phyloP scores from a whole-genome alignment of 2,329 filamentous ascomycete genomes.

The Alternaria consortialis region DNA sequence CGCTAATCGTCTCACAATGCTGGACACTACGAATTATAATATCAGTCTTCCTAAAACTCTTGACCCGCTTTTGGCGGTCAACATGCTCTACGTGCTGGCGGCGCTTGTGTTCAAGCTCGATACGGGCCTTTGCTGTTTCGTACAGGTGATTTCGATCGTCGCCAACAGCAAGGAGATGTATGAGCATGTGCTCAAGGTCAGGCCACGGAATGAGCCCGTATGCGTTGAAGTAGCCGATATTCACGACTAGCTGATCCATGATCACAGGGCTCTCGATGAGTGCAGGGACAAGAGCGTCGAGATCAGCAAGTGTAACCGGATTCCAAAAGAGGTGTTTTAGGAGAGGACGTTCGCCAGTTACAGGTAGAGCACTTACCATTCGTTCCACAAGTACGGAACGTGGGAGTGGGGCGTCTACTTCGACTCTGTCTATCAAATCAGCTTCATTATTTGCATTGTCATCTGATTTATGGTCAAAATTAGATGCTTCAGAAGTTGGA shows the following conservation, averaged over 20 bases:
- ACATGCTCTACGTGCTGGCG: neutral
- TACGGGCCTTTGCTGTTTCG: neutral
- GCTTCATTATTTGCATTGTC: neutral
- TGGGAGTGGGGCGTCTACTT: neutral
- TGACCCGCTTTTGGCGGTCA: neutral
- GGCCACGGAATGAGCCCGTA: constrained; percentile 1
- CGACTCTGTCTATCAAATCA: neutral
- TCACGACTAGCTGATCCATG: constrained; percentile 10
- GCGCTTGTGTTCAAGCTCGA: neutral
- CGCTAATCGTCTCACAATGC: neutral
- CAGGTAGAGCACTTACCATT: neutral
- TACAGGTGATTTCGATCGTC: constrained; percentile 3
- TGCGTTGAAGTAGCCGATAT: constrained; percentile 8
- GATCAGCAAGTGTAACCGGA: constrained; percentile 3
- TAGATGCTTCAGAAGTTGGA: neutral
- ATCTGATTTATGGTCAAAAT: neutral
- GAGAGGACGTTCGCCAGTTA: neutral
- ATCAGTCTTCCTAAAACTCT: neutral
- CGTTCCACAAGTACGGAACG: neutral
- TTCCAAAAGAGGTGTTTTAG: constrained; percentile 4
- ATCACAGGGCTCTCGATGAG: neutral
- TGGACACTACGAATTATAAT: neutral
- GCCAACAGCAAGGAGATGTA: constrained; percentile 4
- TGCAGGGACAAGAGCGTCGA: constrained; percentile 10
- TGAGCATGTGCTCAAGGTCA: constrained; percentile 7